Conservation (phyloP, 139 green algal species). For the Tetraselmis striata region DNA sequence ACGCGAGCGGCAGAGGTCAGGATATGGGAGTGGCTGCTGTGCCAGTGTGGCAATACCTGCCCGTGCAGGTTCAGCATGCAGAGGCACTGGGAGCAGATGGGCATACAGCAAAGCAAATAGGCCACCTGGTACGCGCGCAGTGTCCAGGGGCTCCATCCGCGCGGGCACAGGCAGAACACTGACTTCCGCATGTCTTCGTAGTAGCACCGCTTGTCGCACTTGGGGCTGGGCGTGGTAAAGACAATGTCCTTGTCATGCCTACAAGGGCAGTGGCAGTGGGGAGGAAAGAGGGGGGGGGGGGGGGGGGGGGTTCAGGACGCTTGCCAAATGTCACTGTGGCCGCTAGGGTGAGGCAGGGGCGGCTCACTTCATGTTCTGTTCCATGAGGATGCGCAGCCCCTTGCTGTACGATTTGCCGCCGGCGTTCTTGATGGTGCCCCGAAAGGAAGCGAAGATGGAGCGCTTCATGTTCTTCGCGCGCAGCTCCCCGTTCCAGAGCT, state of each 20-base stretch:
- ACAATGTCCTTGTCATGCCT: conserved; percentile 19
- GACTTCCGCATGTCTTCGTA: conserved; percentile 21
- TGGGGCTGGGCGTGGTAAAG: conserved; percentile 13
- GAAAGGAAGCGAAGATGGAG: conserved; percentile 24
- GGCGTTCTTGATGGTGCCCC: conserved; percentile 29
- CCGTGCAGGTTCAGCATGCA: no score
- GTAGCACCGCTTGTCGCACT: conserved; percentile 25
- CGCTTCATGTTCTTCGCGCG: background rate
- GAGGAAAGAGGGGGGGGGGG: no score
- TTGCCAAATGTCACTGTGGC: no score
- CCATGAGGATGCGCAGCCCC: conserved; percentile 9
- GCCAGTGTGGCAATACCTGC: no score
- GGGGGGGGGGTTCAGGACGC: no score
- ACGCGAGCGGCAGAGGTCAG: no score
- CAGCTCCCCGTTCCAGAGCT: conserved; percentile 4
- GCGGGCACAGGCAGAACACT: conserved; percentile 29
- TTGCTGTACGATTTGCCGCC: conserved; percentile 22
- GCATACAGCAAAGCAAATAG: background rate
- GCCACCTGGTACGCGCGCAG: conserved; percentile 20
- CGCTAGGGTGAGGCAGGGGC: no score
- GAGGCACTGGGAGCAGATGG: no score
- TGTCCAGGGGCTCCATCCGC: conserved; percentile 29
- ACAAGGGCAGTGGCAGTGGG: background rate
- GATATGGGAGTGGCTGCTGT: no score
- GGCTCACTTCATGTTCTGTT: background rate